Evolutionary conservation across 306 rosid genomes (phyloP).

Genomic region (Rosa rugosa): DNA sequence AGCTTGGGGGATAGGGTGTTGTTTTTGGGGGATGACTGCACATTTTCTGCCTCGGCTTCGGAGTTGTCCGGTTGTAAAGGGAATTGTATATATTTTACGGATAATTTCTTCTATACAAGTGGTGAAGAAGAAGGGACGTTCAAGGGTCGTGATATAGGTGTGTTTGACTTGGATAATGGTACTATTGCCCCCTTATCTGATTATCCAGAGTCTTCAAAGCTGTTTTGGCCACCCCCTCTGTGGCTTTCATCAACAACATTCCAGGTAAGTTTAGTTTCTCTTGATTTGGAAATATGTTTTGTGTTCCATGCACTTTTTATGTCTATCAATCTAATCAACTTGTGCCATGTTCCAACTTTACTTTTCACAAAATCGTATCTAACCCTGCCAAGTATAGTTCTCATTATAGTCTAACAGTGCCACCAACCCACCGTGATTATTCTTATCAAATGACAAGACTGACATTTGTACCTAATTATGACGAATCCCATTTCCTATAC

Average conservation of each 20-base stretch:
- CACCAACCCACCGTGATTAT: background rate
- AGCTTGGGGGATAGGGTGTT: constrained; percentile 59
- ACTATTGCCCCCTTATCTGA: constrained; percentile 45
- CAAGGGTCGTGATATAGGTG: constrained; percentile 45
- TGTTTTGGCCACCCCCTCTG: constrained; percentile 78
- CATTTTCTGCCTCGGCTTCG: constrained; percentile 51
- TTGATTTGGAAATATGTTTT: constrained; percentile 10
- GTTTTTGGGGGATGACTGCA: constrained; percentile 76
- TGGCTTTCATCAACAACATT: constrained; percentile 40
- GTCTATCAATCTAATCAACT: background rate
- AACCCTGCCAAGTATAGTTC: background rate
- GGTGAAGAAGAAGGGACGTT: constrained; percentile 34
- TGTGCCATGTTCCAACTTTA: background rate
- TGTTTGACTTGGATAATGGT: constrained; percentile 49
- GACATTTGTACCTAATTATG: background rate
- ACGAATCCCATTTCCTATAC: background rate
- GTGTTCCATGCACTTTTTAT: background rate
- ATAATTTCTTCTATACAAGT: constrained; percentile 35
- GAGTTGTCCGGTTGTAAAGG: constrained; percentile 50
- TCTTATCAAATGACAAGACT: background rate
- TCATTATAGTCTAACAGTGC: background rate
- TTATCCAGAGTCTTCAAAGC: constrained; percentile 43
- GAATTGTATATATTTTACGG: constrained; percentile 61
- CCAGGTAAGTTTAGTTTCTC: constrained; percentile 32
- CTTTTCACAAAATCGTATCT: background rate